Conservation (phyloP, 2,329 filamentous ascomycete genomes). For the Calonectria leucothoes region DNA sequence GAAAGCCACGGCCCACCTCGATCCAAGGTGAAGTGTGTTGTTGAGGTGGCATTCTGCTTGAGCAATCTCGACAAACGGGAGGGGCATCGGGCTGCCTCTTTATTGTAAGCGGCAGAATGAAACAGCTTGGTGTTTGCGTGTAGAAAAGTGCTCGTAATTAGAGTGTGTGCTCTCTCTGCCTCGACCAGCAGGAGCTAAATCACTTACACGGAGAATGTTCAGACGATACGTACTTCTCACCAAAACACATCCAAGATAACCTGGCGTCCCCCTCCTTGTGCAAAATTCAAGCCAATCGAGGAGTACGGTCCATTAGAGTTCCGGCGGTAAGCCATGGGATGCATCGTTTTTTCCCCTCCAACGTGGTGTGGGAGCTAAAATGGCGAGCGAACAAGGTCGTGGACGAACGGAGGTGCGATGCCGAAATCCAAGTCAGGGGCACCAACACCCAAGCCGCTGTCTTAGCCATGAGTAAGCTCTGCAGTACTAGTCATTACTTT, state of each 20-base stretch:
- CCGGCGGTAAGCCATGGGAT: background rate
- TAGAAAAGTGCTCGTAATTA: background rate
- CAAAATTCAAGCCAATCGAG: background rate
- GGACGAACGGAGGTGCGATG: background rate
- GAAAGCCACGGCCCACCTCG: background rate
- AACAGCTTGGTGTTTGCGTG: fast-evolving
- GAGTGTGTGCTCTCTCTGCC: no score
- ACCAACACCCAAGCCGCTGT: background rate
- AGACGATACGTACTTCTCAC: background rate
- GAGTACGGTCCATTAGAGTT: background rate
- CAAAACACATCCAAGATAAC: background rate
- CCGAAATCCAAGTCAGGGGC: conserved; percentile 1
- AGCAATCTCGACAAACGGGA: background rate
- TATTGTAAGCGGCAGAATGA: background rate
- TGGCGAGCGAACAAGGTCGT: background rate
- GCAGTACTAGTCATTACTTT: background rate
- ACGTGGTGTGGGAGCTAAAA: background rate
- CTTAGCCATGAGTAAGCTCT: background rate
- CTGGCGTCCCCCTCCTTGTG: background rate
- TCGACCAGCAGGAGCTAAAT: background rate
- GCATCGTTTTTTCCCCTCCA: background rate
- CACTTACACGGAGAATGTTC: background rate
- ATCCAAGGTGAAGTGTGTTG: background rate
- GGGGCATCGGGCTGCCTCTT: background rate
- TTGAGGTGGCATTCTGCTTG: background rate